These are phyloP conservation scores for Centella asiatica DNA, from an alignment of 129 eudicot species.

Conservation along the genomic window DNA sequence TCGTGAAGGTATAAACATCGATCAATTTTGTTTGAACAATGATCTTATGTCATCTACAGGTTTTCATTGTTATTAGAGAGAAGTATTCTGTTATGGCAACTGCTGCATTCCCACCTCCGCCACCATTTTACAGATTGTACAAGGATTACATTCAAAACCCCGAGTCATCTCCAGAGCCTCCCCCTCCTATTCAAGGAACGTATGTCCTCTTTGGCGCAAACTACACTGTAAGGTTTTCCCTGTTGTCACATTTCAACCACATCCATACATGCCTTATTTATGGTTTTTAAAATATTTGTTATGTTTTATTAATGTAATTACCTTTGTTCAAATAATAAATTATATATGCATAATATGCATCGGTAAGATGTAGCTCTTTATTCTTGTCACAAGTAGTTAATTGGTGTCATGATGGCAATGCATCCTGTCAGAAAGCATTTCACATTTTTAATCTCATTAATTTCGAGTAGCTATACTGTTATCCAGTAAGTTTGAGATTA, in stretches of 20 bases:
- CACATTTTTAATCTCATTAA: not conserved
- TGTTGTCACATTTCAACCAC: not conserved
- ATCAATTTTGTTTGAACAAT: not conserved
- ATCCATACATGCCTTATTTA: too few species aligned
- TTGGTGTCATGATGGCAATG: not conserved
- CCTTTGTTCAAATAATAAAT: not conserved
- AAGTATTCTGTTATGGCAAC: slow-evolving; percentile 51
- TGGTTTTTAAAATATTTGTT: not conserved
- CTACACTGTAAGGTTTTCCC: slow-evolving; percentile 44
- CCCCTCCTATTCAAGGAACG: slow-evolving; percentile 78
- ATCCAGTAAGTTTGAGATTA: not conserved
- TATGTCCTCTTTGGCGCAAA: slow-evolving; percentile 60
- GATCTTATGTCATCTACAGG: not conserved
- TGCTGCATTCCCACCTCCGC: slow-evolving; percentile 88
- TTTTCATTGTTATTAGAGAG: not conserved
- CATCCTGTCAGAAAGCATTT: not conserved
- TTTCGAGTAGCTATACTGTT: not conserved
- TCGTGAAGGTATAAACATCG: too few species aligned
- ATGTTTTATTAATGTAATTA: not conserved
- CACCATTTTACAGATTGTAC: slow-evolving; percentile 83
- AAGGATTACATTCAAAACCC: slow-evolving; percentile 55
- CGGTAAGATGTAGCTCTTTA: not conserved
- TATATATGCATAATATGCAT: not conserved
- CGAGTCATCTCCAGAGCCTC: slow-evolving; percentile 70
- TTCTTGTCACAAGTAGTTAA: not conserved